phyloP scores from a whole-genome alignment of 2,329 filamentous ascomycete genomes.

The Aulographum hederae region DNA sequence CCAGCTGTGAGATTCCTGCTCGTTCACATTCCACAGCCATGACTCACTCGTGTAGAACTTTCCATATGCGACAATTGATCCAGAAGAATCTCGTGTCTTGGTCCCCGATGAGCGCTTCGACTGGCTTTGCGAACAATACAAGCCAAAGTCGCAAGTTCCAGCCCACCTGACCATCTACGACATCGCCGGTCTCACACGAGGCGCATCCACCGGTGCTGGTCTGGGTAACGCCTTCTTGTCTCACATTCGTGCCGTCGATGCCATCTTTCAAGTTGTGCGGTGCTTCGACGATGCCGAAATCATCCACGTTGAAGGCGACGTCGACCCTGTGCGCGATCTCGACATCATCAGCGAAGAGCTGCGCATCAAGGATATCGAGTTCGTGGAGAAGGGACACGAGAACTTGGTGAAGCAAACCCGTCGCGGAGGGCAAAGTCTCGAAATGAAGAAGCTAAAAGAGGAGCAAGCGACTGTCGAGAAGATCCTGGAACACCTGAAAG shows the following conservation, averaged over 20 bases:
- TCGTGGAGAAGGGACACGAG: conserved; percentile 88
- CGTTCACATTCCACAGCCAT: conserved; percentile 9
- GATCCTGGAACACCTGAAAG: conserved; percentile 64
- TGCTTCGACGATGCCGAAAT: conserved; percentile 99
- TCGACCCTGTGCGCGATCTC: conserved; percentile 83
- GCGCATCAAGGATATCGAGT: conserved; percentile 96
- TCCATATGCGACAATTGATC: conserved; percentile 96
- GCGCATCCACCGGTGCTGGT: conserved; percentile 91
- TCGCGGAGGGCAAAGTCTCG: conserved; percentile 82
- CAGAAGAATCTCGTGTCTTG: conserved; percentile 92
- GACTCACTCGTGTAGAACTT: conserved; percentile 55
- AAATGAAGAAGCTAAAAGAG: conserved; percentile 94
- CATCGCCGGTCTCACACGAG: conserved; percentile 89
- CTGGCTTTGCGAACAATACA: conserved; percentile 91
- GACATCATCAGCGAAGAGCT: conserved; percentile 95
- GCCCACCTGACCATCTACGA: conserved; percentile 97
- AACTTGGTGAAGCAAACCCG: conserved; percentile 85
- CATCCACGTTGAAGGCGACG: conserved; percentile 97
- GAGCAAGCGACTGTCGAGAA: conserved; percentile 90
- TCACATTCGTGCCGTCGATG: conserved; percentile 94
- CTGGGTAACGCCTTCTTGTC: conserved; percentile 96
- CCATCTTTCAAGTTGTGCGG: conserved; percentile 91
- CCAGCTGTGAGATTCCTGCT: conserved; percentile 52
- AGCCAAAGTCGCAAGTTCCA: conserved; percentile 92
- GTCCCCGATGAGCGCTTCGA: conserved; percentile 93